Base-by-base conservation (phyloP, 495 filamentous ascomycete genomes). In the Aspergillus egyptiacus region DNA sequence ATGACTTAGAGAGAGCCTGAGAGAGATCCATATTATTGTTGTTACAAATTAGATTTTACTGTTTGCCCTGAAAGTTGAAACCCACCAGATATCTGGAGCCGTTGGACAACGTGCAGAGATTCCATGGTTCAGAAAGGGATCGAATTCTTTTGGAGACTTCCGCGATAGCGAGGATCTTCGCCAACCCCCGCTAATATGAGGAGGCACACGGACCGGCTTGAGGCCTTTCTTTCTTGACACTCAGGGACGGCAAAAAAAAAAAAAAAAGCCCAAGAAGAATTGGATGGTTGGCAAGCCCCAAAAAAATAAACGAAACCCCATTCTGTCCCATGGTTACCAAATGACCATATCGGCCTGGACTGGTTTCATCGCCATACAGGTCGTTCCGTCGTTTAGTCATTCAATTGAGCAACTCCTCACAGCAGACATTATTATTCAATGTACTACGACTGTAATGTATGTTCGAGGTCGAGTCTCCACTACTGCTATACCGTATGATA, bases 401-500 rank as follows among this genome's bases (percentile, higher is more conserved):
- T 22, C 24, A 34, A 41, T 34, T 9, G 19, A 18, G 10, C 30
- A 18, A 50, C 37, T 43, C 48, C 48, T 50, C 48, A 25, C 48
- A 31, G 30, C 48, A 34, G 36, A 35, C 18, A 40, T 31, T 18
- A 40, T 40, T 3, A 20, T 38, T 22, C 17, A 36, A 41, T 41
- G 46, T 49, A 40, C 24, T 18, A n/a, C n/a, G n/a, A n/a, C n/a
- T n/a, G n/a, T n/a, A n/a, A n/a, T n/a, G n/a, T n/a, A n/a, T n/a
- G n/a, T n/a, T n/a, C n/a, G n/a, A n/a, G n/a, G n/a, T 31, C 25
- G 30, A 18, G 42, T 7, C 18, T 34, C 42, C 42, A 45, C 48
- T n/a, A n/a, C n/a, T n/a, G n/a, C n/a, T 30, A 39, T 59, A 59
- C 49, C 52, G 56, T 59, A 59, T 46, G 45, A 45, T 59, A 55